These are phyloP conservation scores for Poa annua DNA, from an alignment of 176 grass and related monocot genomes.

Conservation along the genomic window DNA sequence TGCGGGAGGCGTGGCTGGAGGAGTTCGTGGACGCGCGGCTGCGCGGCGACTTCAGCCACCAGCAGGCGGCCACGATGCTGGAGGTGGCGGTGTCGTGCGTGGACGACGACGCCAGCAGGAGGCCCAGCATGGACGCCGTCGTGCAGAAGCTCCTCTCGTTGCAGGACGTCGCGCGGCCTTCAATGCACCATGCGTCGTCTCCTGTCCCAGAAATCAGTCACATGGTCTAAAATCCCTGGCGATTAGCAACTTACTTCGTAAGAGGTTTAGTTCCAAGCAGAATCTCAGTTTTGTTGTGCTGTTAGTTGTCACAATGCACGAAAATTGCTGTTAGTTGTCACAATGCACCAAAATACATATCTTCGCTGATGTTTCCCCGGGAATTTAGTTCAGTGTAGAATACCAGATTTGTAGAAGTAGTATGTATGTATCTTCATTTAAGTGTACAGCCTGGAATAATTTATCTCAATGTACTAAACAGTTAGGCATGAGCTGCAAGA, in stretches of 20 bases:
- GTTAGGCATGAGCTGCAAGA: too few species aligned
- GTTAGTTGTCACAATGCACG: too few species aligned
- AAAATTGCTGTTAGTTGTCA: not conserved
- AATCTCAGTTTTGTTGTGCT: not conserved
- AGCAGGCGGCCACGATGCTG: constrained; percentile 48
- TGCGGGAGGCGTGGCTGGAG: constrained; percentile 33
- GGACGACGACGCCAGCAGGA: constrained; percentile 46
- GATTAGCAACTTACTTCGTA: not conserved
- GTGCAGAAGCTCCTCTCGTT: constrained; percentile 42
- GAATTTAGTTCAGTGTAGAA: too few species aligned
- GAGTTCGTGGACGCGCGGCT: constrained; percentile 46
- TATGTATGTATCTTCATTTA: too few species aligned
- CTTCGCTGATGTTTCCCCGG: too few species aligned
- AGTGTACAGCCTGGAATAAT: too few species aligned
- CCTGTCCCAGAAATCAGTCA: not conserved
- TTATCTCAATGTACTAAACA: too few species aligned
- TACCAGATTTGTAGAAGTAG: too few species aligned
- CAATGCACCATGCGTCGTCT: not conserved
- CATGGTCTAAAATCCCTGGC: not conserved
- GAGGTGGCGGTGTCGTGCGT: constrained; percentile 55
- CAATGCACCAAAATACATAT: too few species aligned
- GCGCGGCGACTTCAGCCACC: constrained; percentile 42
- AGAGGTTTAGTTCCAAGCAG: not conserved
- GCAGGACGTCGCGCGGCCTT: not conserved
- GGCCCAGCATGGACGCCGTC: constrained; percentile 55